phyloP scores from a whole-genome alignment of 352 stramenopile genomes.

The Peronospora belbahrii region DNA sequence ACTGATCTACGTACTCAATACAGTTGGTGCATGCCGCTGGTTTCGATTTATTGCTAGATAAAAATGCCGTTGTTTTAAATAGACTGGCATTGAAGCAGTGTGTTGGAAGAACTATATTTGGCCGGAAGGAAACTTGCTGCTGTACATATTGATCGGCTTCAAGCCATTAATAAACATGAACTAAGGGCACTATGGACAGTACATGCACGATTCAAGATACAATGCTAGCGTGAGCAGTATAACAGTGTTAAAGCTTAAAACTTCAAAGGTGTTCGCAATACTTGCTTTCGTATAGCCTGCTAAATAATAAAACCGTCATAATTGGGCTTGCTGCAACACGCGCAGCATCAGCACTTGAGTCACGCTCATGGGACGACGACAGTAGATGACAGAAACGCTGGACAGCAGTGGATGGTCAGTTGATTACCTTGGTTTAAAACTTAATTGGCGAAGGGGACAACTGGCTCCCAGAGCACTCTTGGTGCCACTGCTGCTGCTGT shows the following conservation, averaged over 20 bases:
- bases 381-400: neutral
- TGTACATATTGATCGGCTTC: no score
- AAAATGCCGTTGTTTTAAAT: neutral
- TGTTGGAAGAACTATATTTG: no score
- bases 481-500: constrained; percentile 1
- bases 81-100: neutral
- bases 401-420: neutral
- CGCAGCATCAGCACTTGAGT: neutral
- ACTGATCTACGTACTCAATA: neutral
- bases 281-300: neutral
- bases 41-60: no score
- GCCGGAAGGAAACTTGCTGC: no score
- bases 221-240: neutral
- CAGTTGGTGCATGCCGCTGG: no score
- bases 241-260: neutral
- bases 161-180: neutral
- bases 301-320: constrained; percentile 8
- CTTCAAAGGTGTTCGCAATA: neutral
- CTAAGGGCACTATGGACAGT: no score
- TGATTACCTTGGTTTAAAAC: neutral
- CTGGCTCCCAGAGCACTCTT: neutral
- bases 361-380: neutral
- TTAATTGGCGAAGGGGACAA: neutral
- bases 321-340: neutral
- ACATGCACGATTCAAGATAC: neutral